Evolutionary conservation across 2,329 filamentous ascomycete genomes (phyloP).

Genomic region (Decorospora gaudefroyi): DNA sequence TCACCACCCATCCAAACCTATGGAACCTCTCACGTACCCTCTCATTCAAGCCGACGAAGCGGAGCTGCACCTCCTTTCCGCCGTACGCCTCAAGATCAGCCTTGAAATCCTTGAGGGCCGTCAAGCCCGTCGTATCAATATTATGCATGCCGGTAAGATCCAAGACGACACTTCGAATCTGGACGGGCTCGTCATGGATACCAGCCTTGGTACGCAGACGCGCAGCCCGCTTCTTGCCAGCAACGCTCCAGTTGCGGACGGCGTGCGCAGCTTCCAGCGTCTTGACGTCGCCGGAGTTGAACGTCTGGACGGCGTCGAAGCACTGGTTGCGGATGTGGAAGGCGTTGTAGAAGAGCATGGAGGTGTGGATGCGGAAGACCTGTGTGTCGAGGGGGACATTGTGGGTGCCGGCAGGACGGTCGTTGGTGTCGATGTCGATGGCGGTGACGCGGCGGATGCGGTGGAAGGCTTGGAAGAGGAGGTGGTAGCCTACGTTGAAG

Average conservation of each 20-base stretch:
- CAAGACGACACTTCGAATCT: constrained; percentile 56
- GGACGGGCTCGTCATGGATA: constrained; percentile 43
- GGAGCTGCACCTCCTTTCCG: constrained; percentile 53
- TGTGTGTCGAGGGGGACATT: constrained; percentile 56
- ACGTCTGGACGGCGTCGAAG: constrained; percentile 57
- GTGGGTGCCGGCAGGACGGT: constrained; percentile 7
- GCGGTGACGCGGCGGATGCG: constrained; percentile 38
- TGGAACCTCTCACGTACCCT: constrained; percentile 45
- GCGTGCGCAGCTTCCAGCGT: constrained; percentile 43
- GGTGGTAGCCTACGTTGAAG: constrained; percentile 55
- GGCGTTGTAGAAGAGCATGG: constrained; percentile 66
- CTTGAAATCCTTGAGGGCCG: constrained; percentile 56
- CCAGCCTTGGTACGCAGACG: constrained; percentile 52
- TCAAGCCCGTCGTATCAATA: constrained; percentile 59
- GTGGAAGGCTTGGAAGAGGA: constrained; percentile 63
- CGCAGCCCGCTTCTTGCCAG: constrained; percentile 54
- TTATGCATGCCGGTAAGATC: constrained; percentile 60
- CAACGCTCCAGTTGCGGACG: constrained; percentile 61
- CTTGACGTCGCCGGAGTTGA: constrained; percentile 50
- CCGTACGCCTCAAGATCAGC: constrained; percentile 57
- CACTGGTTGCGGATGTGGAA: constrained; percentile 57
- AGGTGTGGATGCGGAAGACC: constrained; percentile 62
- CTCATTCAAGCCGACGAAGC: constrained; percentile 56
- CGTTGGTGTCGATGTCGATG: constrained; percentile 18
- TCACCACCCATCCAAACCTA: constrained; percentile 43